phyloP scores from a whole-genome alignment of 441 rosid genomes.

The Sinapis alba region DNA sequence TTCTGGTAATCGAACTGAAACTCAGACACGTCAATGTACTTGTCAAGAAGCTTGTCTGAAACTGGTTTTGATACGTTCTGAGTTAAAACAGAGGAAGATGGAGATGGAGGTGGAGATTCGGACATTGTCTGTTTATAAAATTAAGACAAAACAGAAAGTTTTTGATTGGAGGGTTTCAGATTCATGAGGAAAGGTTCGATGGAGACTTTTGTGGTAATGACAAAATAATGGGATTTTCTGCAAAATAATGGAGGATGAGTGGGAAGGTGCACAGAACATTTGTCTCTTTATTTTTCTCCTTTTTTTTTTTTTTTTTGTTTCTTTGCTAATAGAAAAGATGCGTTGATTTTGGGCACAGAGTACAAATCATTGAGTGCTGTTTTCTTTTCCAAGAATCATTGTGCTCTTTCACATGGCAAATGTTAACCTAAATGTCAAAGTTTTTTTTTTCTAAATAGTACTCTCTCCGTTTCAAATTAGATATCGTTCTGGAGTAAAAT shows the following conservation, averaged over 20 bases:
- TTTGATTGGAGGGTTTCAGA: constrained; percentile 15
- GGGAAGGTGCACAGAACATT: constrained; percentile 35
- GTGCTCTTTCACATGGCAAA: constrained; percentile 26
- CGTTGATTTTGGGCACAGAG: constrained; percentile 6
- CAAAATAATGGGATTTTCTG: constrained; percentile 33
- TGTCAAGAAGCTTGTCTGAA: constrained; percentile 65
- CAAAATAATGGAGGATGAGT: constrained; percentile 35
- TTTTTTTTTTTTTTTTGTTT: constrained; percentile 9
- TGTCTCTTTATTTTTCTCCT: neutral
- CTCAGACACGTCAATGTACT: constrained; percentile 51
- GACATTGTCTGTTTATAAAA: constrained; percentile 38
- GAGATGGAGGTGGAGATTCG: constrained; percentile 36
- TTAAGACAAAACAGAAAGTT: neutral
- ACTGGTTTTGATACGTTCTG: constrained; percentile 64
- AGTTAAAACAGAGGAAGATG: constrained; percentile 39
- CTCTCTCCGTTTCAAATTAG: neutral
- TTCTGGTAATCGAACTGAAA: constrained; percentile 64
- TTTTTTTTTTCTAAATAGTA: neutral
- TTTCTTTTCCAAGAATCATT: constrained; percentile 9
- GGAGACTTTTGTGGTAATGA: constrained; percentile 34
- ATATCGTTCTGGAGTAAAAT: no score
- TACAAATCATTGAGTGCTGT: constrained; percentile 14
- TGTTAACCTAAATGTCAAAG: neutral
- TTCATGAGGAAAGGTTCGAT: constrained; percentile 7
- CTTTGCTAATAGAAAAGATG: constrained; percentile 10